Conservation (phyloP, 169 alveolate species). For the Eimeria necatrix region DNA sequence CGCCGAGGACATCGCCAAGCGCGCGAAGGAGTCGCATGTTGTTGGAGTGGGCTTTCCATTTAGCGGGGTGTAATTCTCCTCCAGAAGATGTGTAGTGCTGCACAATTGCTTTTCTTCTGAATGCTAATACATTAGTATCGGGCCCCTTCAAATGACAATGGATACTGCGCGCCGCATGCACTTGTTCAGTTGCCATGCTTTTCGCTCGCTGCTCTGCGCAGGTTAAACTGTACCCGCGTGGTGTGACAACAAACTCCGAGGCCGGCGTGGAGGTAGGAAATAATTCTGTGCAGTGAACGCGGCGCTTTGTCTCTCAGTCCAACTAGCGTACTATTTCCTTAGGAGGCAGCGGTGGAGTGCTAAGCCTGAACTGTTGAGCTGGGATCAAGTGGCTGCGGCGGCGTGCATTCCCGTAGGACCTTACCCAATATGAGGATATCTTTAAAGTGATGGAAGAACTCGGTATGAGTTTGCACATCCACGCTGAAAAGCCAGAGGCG, state of each 20-base stretch:
- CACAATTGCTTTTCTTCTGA: too few relatives aligned
- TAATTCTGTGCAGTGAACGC: not conserved
- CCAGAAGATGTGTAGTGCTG: too few relatives aligned
- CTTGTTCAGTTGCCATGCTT: not conserved
- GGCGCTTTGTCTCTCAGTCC: not conserved
- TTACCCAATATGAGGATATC: conserved; percentile 45
- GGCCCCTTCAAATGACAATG: too few relatives aligned
- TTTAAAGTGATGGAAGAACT: conserved; percentile 76
- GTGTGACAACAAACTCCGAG: conserved; percentile 84
- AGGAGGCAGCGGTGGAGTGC: not conserved
- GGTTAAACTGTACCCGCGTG: conserved; percentile 83
- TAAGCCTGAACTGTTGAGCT: not conserved
- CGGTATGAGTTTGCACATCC: conserved; percentile 82
- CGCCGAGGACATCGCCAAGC: conserved; percentile 61
- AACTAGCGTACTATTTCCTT: not conserved
- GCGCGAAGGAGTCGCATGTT: conserved; percentile 77
- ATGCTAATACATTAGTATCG: too few relatives aligned
- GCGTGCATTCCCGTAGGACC: conserved; percentile 58
- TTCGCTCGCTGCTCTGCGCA: not conserved
- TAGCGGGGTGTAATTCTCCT: too few relatives aligned
- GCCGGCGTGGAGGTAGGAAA: conserved; percentile 81
- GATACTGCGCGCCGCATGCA: too few relatives aligned
- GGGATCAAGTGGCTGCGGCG: not conserved
- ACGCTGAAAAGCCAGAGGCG: conserved; percentile 82
- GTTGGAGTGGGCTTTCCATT: conserved; percentile 53